Evolutionary conservation across 2,329 filamentous ascomycete genomes (phyloP).

Genomic region (Diplodia sapinea): DNA sequence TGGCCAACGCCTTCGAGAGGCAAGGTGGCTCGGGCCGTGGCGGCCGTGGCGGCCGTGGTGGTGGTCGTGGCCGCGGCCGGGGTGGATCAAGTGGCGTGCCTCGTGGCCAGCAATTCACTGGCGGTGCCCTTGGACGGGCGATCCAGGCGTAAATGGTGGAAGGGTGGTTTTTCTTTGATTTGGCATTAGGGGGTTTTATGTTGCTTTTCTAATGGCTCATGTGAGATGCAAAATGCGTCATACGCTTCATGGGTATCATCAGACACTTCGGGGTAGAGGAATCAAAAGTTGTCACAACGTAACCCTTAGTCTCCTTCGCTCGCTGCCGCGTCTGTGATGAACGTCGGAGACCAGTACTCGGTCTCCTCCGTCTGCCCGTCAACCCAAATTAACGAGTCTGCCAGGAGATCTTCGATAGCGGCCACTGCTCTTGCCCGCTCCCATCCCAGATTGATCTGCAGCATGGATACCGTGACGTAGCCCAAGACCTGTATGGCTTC

Average conservation of each 20-base stretch:
- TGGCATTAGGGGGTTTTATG: constrained; percentile 28
- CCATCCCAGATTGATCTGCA: constrained; percentile 86
- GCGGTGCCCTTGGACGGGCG: constrained; percentile 72
- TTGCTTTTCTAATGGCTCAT: constrained; percentile 31
- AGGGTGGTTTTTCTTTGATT: constrained; percentile 24
- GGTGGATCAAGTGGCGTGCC: constrained; percentile 68
- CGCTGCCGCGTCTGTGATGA: constrained; percentile 58
- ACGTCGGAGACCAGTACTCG: constrained; percentile 91
- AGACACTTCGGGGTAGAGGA: constrained; percentile 23
- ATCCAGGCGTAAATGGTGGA: constrained; percentile 52
- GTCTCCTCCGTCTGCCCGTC: constrained; percentile 84
- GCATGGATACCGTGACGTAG: constrained; percentile 87
- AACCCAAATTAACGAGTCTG: constrained; percentile 91
- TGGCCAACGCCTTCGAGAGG: constrained; percentile 91
- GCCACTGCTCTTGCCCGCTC: constrained; percentile 83
- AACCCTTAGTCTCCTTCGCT: constrained; percentile 19
- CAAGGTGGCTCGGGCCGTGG: constrained; percentile 78
- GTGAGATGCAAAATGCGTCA: constrained; percentile 31
- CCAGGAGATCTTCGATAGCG: constrained; percentile 86
- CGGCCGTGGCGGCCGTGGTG: constrained; percentile 62
- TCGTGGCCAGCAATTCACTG: constrained; percentile 79
- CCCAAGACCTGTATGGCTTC: constrained; percentile 90
- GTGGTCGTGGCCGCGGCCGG: constrained; percentile 67
- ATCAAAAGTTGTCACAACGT: constrained; percentile 25
- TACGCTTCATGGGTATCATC: constrained; percentile 30